These are phyloP conservation scores for Linum tenue DNA, from an alignment of 345 rosid species.

Conservation along the genomic window DNA sequence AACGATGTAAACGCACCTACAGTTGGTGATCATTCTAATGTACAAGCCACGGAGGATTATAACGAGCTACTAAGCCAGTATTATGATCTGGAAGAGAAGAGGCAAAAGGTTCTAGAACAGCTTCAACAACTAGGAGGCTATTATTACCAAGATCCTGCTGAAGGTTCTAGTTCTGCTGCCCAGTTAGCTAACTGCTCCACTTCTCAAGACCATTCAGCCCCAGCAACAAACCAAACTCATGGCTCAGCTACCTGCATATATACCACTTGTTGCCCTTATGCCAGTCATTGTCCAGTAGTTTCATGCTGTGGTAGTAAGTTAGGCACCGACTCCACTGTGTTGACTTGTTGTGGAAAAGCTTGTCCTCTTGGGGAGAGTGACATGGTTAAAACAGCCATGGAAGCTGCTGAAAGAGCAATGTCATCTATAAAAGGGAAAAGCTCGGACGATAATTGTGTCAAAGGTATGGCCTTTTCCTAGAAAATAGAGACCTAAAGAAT, in stretches of 20 bases:
- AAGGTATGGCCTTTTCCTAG: constrained; percentile 23
- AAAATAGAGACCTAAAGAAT: background rate
- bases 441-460: constrained; percentile 11
- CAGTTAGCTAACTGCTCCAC: constrained; percentile 19
- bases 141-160: constrained; percentile 32
- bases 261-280: constrained; percentile 41
- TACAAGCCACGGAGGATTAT: constrained; percentile 31
- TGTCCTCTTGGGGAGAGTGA: constrained; percentile 12
- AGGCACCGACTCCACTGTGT: constrained; percentile 10
- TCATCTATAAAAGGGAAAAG: constrained; percentile 28
- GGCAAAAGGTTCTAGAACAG: constrained; percentile 37
- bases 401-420: constrained; percentile 47
- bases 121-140: constrained; percentile 34
- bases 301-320: constrained; percentile 25
- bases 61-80: constrained; percentile 42
- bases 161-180: constrained; percentile 25
- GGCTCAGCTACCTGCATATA: constrained; percentile 16
- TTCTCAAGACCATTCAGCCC: constrained; percentile 24
- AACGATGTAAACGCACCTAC: constrained; percentile 13
- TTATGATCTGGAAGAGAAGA: constrained; percentile 55
- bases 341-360: constrained; percentile 12
- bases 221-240: constrained; percentile 18
- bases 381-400: constrained; percentile 41
- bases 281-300: constrained; percentile 19
- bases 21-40: constrained; percentile 8